Evolutionary conservation across 2,329 filamentous ascomycete species (phyloP).

Genomic region (Alternaria brassicae): DNA sequence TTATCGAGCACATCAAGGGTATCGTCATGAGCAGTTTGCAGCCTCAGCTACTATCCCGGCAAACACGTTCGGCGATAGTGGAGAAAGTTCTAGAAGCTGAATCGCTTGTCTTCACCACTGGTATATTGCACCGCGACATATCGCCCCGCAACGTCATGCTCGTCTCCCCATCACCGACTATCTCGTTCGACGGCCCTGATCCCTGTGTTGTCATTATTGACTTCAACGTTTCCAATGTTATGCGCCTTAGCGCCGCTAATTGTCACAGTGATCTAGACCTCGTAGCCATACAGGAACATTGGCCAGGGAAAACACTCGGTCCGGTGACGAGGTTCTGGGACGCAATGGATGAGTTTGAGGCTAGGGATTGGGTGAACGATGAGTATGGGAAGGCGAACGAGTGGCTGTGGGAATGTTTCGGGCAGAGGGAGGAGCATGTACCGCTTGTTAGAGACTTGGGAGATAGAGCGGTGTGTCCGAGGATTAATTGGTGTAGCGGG

Average conservation of each 20-base stretch:
- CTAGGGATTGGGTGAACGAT: neutral
- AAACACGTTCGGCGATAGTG: neutral
- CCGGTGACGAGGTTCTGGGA: conserved; percentile 1
- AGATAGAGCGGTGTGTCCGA: neutral
- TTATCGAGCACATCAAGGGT: conserved; percentile 3
- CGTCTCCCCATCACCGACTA: neutral
- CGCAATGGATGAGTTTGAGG: conserved; percentile 1
- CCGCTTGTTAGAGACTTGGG: neutral
- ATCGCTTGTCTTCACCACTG: conserved; percentile 2
- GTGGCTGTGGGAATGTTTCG: conserved; percentile 9
- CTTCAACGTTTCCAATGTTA: conserved; percentile 4
- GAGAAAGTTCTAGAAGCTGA: conserved; percentile 7
- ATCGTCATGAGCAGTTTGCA: neutral
- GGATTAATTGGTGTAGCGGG: neutral
- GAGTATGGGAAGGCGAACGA: neutral
- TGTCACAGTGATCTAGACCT: neutral
- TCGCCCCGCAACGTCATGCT: conserved; percentile 18
- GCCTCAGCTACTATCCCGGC: neutral
- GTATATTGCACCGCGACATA: conserved; percentile 10
- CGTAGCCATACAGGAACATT: neutral
- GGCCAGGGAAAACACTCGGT: neutral
- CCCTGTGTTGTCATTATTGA: conserved; percentile 1
- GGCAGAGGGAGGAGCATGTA: neutral
- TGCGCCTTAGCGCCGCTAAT: neutral
- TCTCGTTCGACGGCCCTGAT: neutral